Base-by-base conservation (phyloP, 1,284 basidiomycete species). In the Paramarasmius palmivorus region DNA sequence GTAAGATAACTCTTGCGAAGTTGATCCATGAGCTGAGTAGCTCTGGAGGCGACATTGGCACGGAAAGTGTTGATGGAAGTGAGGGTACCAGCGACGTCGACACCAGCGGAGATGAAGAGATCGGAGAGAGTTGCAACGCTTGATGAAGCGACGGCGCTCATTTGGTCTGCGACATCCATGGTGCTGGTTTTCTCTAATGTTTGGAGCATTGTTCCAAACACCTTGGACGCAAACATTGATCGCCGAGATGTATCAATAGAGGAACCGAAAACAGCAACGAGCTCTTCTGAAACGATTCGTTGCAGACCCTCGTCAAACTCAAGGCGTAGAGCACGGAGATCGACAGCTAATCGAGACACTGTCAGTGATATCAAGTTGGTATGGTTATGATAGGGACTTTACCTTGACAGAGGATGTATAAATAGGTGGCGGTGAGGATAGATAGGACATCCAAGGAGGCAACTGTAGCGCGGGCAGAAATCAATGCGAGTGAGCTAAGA, bases 401-500 rank as follows among this genome's bases (percentile, higher is more conserved):
- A 77, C 78, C 79, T 77, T 93, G 91, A 68, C 90, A 92, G 45
- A 90, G 78, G 51, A 82, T 71, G 65, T 89, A 90, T 26, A 93
- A 74, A 66, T 92, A 92, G 7, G 86, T 85, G 7, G 91, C 80
- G 6, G 81, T 82, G 42, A 93, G 71, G 60, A 92, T 76, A 8
- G 88, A 83, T 35, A 92, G 73, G 3, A 92, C 87, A 56, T 94
- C 90, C 6, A 92, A 72, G 2, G 91, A 81, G 56, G 80, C 83
- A 59, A 92, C 73, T 0, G 92, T 92, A 34, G 88, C 88, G 35
- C 92, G 83, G 19, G 84, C 89, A 32, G 89, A 90, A 52, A 93
- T 83, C 54, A 93, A 75, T 0, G 91, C 91, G 50, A 93, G 74
- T 6, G 90, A 92, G 67, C 89, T 92, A 57, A 47, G 44, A 53